Percentiles rank a stretch among this genome's conserved stretches.
phyloP scores from a whole-genome alignment of 75 land plant genomes.

The Cryptomeria japonica region DNA sequence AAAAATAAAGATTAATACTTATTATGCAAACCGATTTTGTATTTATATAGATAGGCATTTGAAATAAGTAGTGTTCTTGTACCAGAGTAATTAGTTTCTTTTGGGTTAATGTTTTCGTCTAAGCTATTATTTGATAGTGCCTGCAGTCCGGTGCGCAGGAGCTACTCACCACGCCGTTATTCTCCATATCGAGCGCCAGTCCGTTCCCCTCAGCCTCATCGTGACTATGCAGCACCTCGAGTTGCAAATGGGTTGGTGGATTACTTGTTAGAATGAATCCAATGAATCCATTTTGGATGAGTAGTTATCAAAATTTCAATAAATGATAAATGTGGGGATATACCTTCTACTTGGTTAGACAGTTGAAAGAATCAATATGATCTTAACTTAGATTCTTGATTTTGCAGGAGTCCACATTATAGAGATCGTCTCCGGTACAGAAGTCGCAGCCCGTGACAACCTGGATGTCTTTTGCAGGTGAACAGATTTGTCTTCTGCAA shows the following conservation, averaged over 20 bases:
- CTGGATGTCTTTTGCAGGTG: background rate
- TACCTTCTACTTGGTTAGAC: background rate
- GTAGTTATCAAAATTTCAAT: background rate
- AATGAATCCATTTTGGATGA: background rate
- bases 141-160: slow-evolving; percentile 11
- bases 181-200: slow-evolving; percentile 7
- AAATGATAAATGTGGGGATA: background rate
- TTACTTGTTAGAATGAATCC: background rate
- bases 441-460: slow-evolving; percentile 12
- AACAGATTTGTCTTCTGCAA: background rate
- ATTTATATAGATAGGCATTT: background rate
- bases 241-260: slow-evolving; percentile 13
- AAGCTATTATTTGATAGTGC: background rate
- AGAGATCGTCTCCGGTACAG: slow-evolving; percentile 12
- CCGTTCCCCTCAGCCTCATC: background rate
- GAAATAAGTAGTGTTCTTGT: background rate
- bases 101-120: background rate
- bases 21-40: background rate
- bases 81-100: background rate
- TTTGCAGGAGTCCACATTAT: slow-evolving; percentile 13
- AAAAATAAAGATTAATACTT: background rate
- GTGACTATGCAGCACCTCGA: slow-evolving; percentile 9
- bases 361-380: background rate
- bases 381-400: background rate
- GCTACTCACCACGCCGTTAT: slow-evolving; percentile 8